A percentile compares a stretch with the other conserved stretches of the same genome.
Conservation (phyloP, 495 filamentous ascomycete genomes). For the Opeltia flavorubescens region DNA sequence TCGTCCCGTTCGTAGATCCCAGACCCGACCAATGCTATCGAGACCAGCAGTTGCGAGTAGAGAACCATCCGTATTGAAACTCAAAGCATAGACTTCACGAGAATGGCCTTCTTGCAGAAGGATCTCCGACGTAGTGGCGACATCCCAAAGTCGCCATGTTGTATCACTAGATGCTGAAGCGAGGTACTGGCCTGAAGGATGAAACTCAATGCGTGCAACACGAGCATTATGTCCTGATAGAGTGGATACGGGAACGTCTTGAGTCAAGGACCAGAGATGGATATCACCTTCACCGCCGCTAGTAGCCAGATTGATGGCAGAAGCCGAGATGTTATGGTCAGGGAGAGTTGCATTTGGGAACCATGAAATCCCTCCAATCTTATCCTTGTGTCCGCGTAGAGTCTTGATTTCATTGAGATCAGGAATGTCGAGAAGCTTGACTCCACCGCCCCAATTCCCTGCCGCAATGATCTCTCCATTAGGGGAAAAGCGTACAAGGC, state of each 20-base stretch:
- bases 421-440: constrained; percentile 73
- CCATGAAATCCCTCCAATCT: constrained; percentile 86
- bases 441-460: constrained; percentile 80
- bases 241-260: constrained; percentile 71
- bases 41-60: constrained; percentile 79
- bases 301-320: constrained; percentile 73
- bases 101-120: constrained; percentile 91
- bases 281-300: constrained; percentile 83
- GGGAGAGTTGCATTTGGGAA: constrained; percentile 69
- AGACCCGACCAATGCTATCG: constrained; percentile 89
- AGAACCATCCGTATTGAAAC: constrained; percentile 82
- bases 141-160: constrained; percentile 94
- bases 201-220: constrained; percentile 85
- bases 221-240: constrained; percentile 75
- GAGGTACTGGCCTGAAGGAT: constrained; percentile 79
- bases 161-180: constrained; percentile 93
- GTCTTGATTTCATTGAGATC: constrained; percentile 60
- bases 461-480: constrained; percentile 72
- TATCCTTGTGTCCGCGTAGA: constrained; percentile 69
- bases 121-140: constrained; percentile 69
- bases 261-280: constrained; percentile 76
- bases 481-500: constrained; percentile 81
- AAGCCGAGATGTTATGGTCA: constrained; percentile 49
- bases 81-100: constrained; percentile 74
- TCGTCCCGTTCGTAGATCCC: constrained; percentile 88